These are phyloP conservation scores for Polysphondylium violaceum DNA, from an alignment of 78 protist species.

Conservation along the genomic window DNA sequence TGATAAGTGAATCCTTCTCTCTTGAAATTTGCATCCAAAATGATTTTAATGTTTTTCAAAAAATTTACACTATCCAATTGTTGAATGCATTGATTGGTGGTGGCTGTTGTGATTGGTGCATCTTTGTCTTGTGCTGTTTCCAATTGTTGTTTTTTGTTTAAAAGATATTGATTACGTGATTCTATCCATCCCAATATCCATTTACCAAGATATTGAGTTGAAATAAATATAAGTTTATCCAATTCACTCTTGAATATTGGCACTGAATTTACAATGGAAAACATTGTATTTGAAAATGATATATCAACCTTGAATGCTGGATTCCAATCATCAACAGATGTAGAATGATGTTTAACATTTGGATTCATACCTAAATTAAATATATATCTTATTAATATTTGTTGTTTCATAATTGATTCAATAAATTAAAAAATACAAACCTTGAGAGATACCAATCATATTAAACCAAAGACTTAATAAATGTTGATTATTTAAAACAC, in stretches of 20 bases:
- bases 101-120: neutral
- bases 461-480: slow-evolving; percentile 29
- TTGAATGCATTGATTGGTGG: neutral
- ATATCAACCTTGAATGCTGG: slow-evolving; percentile 59
- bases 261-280: slow-evolving; percentile 30
- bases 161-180: slow-evolving; percentile 2
- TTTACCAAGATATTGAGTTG: slow-evolving; percentile 54
- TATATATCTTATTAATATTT: too few relatives aligned
- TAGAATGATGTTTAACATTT: neutral
- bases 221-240: neutral
- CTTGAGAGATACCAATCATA: slow-evolving; percentile 50
- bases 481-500: neutral
- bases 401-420: too few relatives aligned
- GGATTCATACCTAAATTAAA: slow-evolving; percentile 83
- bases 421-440: too few relatives aligned
- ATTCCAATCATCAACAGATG: slow-evolving; percentile 22
- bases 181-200: slow-evolving; percentile 76
- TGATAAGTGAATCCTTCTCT: slow-evolving; percentile 69
- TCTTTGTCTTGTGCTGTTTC: too few relatives aligned
- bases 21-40: slow-evolving; percentile 7
- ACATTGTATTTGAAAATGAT: slow-evolving; percentile 18
- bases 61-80: neutral
- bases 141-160: slow-evolving; percentile 5
- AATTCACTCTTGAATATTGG: neutral
- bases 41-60: slow-evolving; percentile 11